phyloP scores from a whole-genome alignment of 192 early-diverging fungal genomes.

The Dissophora globulifera region DNA sequence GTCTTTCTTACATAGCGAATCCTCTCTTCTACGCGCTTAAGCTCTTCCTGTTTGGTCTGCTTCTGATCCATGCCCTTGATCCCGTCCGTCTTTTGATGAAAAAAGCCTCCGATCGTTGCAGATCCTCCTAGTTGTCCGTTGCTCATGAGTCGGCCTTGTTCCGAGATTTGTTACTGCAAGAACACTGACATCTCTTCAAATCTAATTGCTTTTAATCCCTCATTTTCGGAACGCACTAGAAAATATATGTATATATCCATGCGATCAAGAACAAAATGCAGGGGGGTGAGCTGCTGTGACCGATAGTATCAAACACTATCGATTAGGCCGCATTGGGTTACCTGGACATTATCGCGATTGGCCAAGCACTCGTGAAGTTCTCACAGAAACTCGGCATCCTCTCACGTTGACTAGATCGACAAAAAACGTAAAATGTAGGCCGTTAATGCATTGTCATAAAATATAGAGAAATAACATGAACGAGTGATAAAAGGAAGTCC shows the following conservation, averaged over 20 bases:
- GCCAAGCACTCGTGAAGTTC: constrained; percentile 87
- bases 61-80: constrained; percentile 89
- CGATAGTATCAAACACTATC: too few species aligned
- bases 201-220: constrained; percentile 98
- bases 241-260: too few species aligned
- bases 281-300: too few species aligned
- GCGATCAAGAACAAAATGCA: too few species aligned
- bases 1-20: constrained; percentile 79
- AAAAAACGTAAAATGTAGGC: too few species aligned
- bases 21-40: constrained; percentile 76
- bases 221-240: constrained; percentile 75
- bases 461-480: too few species aligned
- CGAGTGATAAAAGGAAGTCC: too few species aligned
- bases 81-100: constrained; percentile 90
- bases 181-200: constrained; percentile 87
- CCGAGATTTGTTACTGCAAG: constrained; percentile 73
- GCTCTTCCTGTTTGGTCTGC: constrained; percentile 78
- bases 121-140: constrained; percentile 69
- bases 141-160: constrained; percentile 77
- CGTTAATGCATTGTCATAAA: too few species aligned
- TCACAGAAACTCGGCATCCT: constrained; percentile 79
- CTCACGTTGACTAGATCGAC: constrained; percentile 62
- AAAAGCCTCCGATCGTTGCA: constrained; percentile 73
- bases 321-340: too few species aligned
- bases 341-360: constrained; percentile 82